Evolutionary conservation across 441 rosid species (phyloP).

Genomic region (Populus tomentosa): DNA sequence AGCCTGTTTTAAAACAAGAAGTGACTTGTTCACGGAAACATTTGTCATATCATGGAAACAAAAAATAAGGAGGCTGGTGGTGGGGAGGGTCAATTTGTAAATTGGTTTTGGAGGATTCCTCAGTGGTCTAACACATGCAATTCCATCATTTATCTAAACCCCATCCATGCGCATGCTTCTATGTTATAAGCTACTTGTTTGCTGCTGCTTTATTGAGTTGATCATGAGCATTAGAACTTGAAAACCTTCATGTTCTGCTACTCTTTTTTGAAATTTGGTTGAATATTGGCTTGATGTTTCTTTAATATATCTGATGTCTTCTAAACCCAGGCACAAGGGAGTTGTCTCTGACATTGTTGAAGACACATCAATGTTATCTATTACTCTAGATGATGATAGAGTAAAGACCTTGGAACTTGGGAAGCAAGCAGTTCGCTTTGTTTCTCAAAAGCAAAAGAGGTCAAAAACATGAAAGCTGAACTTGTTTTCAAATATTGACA

Average conservation of each 20-base stretch:
- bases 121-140: neutral
- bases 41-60: neutral
- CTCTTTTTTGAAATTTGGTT: neutral
- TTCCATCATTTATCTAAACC: neutral
- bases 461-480: conserved; percentile 34
- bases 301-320: conserved; percentile 3
- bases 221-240: neutral
- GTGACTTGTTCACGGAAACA: neutral
- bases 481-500: neutral
- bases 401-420: conserved; percentile 74
- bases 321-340: conserved; percentile 74
- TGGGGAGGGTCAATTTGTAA: neutral
- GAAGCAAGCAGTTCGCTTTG: conserved; percentile 79
- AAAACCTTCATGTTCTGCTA: neutral
- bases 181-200: neutral
- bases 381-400: conserved; percentile 68
- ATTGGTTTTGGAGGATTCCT: neutral
- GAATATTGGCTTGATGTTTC: neutral
- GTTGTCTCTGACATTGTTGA: conserved; percentile 53
- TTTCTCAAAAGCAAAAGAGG: conserved; percentile 83
- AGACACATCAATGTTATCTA: conserved; percentile 55
- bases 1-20: neutral
- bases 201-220: neutral
- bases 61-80: neutral
- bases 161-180: conserved; percentile 7